Evolutionary conservation across 2,329 filamentous ascomycete genomes (phyloP), one percentile per base, ranked within the genome.

Genomic region (Zymoseptoria tritici): DNA sequence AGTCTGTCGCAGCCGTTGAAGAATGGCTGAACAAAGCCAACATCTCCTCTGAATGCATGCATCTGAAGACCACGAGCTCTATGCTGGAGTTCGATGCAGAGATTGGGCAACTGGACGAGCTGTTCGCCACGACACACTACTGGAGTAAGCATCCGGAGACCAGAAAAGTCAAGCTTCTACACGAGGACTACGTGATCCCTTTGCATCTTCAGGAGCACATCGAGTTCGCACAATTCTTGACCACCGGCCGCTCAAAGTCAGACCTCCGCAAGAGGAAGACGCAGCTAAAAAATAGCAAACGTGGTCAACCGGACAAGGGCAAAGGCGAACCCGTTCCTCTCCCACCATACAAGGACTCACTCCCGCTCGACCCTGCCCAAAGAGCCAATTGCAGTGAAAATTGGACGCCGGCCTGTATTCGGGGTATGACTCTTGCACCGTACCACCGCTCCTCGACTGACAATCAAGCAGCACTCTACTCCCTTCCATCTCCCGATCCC

Each of bases 121-220:
- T 78, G 11, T 65, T 78, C 11, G 67, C 68, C 19, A 73, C 76
- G 1, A 65, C 76, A 56, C 78, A 77, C 62, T 74, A 73, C 55
- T 59, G 73, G n/a, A 76, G 74, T 60, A 66, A 72, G 9, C 71
- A 77, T 59, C 58, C 62, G 24, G 61, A 68, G 16, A 72, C 66
- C 11, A 73, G 72, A 8, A 66, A 65, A 21, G 66, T 65, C 0
- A 68, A 71, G 19, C 50, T 52, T 9, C 50, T 22, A 4, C 50
- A 52, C 19, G 50, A 52, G 20, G 50, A 52, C 9, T 52, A 52
- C 19, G 20, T 52, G 50, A 52, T 52, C 3, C 70, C 62, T 52
- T 6, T 20, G 9, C 60, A 69, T 52, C 49, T 71, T 9, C 56
- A 56, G 8, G 56, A 66, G 13, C 64, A 70, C 51, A 61, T 72